Evolutionary conservation across 2,329 filamentous ascomycete genomes (phyloP), one percentile per base, ranked within the genome.

Genomic region (Aspergillus tanneri): DNA sequence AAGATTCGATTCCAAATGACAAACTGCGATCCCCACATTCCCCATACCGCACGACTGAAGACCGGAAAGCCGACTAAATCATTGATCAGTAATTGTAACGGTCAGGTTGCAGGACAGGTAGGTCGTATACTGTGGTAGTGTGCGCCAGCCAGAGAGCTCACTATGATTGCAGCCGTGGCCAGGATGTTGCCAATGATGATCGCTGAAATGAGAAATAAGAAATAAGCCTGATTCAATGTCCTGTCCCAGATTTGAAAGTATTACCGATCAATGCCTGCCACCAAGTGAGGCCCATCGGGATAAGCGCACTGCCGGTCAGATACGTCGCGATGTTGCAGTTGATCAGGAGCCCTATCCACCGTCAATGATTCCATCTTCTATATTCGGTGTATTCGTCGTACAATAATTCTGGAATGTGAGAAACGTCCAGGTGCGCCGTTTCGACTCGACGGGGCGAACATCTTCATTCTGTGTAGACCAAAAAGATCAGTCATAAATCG

Each of bases 401-500:
- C 75, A 76, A 43, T 67, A 75, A 55, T 75, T 74, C 54, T 74
- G 69, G 36, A 72, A 77, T 3, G 72, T 70, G 49, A 68, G 58
- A 21, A 67, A 69, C 3, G 62, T 67, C 74, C 72, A 78, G 4
- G 72, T 77, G 12, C 72, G 65, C 35, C 72, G 64, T 35, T 56
- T 67, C 1, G 65, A 58, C 49, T 75, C 73, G 22, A 77, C 70
- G 8, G 76, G 77, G 2, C 75, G 72, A 47, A 79, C 75, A 55
- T 80, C 25, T n/a, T 28, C n/a, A 28, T n/a, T 28, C 37, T 5
- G 1, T n/a, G 2, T 11, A 30, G 6, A 42, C 23, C 40, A 44
- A 28, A 52, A 28, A 28, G n/a, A n/a, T n/a, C n/a, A n/a, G n/a
- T n/a, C n/a, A n/a, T n/a, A n/a, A n/a, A n/a, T n/a, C n/a, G n/a